A percentile compares a stretch with the other conserved stretches of the same genome.
These are phyloP conservation scores for Penicillium lagena DNA, from an alignment of 495 filamentous ascomycete species.

Conservation along the genomic window DNA sequence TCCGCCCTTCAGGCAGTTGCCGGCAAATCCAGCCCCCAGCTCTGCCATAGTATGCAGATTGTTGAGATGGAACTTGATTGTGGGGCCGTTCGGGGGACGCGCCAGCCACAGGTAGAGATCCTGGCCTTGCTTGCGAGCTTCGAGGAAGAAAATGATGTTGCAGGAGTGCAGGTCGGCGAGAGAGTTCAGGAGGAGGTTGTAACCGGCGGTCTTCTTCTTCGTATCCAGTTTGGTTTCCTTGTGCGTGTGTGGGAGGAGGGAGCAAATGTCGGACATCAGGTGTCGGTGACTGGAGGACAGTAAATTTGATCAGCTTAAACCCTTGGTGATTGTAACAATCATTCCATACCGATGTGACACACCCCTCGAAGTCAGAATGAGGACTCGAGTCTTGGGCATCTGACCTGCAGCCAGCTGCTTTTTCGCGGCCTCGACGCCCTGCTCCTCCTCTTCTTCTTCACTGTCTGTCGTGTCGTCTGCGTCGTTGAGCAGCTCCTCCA, in stretches of 20 bases:
- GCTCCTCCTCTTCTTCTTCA: conserved; percentile 35
- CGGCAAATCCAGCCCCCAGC: conserved; percentile 76
- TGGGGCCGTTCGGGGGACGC: conserved; percentile 92
- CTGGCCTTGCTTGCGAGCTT: conserved; percentile 82
- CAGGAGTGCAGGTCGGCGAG: conserved; percentile 97
- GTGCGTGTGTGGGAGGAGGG: conserved; percentile 82
- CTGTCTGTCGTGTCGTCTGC: conserved; percentile 44
- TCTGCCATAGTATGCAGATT: conserved; percentile 92
- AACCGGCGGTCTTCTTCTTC: conserved; percentile 68
- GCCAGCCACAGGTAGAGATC: conserved; percentile 92
- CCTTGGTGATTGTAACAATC: background rate
- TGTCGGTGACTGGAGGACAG: conserved; percentile 68
- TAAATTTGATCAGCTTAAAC: conserved; percentile 5
- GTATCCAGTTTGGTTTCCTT: conserved; percentile 97
- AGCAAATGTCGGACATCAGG: conserved; percentile 81
- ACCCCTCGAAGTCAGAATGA: conserved; percentile 84
- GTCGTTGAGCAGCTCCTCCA: conserved; percentile 33
- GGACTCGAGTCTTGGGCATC: conserved; percentile 60
- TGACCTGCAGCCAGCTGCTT: conserved; percentile 35
- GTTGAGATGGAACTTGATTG: conserved; percentile 61
- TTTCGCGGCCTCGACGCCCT: conserved; percentile 24
- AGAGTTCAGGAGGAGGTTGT: conserved; percentile 86
- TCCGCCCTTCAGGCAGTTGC: conserved; percentile 93
- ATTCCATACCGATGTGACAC: conserved; percentile 74
- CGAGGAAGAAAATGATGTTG: conserved; percentile 97